phyloP scores from a whole-genome alignment of 768 basidiomycete genomes.

The Kwoniella mangroviensis region DNA sequence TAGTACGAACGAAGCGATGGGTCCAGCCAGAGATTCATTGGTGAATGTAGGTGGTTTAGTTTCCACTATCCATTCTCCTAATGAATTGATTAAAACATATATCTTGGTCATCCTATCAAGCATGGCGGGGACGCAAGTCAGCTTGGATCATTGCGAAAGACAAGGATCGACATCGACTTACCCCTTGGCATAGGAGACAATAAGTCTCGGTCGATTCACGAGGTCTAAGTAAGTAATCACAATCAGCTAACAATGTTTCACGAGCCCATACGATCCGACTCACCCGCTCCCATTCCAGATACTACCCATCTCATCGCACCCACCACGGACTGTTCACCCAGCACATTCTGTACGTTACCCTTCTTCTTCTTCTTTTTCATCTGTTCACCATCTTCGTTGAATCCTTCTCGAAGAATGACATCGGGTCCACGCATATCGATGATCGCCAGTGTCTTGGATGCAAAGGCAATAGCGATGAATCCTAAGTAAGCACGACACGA shows the following conservation, averaged over 20 bases:
- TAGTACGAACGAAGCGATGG: constrained; percentile 57
- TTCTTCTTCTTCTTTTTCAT: constrained; percentile 61
- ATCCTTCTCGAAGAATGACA: constrained; percentile 65
- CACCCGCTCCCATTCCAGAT: constrained; percentile 65
- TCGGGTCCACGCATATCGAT: constrained; percentile 77
- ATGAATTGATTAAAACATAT: constrained; percentile 64
- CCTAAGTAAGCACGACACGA: constrained; percentile 60
- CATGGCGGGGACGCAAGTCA: constrained; percentile 34
- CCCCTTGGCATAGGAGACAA: constrained; percentile 63
- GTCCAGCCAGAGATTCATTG: constrained; percentile 57
- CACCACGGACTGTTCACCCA: constrained; percentile 57
- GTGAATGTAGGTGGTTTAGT: constrained; percentile 55
- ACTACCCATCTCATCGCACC: constrained; percentile 72
- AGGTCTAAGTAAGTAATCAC: constrained; percentile 58
- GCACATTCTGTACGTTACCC: constrained; percentile 59
- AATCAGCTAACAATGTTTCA: too few relatives aligned
- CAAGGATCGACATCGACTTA: constrained; percentile 17
- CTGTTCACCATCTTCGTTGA: constrained; percentile 53
- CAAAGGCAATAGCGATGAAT: constrained; percentile 75
- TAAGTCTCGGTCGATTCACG: constrained; percentile 64
- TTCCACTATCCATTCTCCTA: constrained; percentile 59
- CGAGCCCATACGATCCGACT: constrained; percentile 12
- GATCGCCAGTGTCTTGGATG: constrained; percentile 66
- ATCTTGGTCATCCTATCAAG: constrained; percentile 65
- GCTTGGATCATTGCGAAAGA: not conserved